Percentiles rank a stretch among this genome's conserved stretches.
Conservation (phyloP, 2,329 filamentous ascomycete genomes). For the Stemphylium beticola region DNA sequence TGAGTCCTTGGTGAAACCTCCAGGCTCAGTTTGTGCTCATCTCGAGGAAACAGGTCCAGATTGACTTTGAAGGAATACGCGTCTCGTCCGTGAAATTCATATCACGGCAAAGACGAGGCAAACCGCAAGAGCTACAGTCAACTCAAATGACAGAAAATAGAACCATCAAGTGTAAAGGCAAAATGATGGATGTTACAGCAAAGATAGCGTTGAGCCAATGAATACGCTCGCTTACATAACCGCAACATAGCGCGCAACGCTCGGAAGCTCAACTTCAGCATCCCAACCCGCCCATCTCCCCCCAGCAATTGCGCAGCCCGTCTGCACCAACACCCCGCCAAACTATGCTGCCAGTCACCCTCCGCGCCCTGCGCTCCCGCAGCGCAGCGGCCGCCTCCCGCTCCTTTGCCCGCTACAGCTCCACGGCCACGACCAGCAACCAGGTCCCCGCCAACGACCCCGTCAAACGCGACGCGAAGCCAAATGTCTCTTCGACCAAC, state of each 20-base stretch:
- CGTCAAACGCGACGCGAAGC: constrained; percentile 55
- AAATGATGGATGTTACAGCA: too few relatives aligned
- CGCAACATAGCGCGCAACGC: constrained; percentile 14
- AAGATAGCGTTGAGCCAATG: constrained; percentile 2
- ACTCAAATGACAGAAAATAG: too few relatives aligned
- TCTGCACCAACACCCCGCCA: constrained; percentile 17
- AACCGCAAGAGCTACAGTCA: too few relatives aligned
- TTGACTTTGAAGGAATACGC: too few relatives aligned
- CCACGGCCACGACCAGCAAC: constrained; percentile 55
- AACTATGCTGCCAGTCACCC: constrained; percentile 33
- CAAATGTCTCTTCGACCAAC: constrained; percentile 67
- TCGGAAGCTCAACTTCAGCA: constrained; percentile 23
- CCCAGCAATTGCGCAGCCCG: constrained; percentile 26
- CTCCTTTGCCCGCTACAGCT: constrained; percentile 32
- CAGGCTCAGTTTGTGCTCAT: too few relatives aligned
- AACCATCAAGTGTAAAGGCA: too few relatives aligned
- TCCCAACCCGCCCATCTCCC: neutral
- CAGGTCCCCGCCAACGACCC: constrained; percentile 72
- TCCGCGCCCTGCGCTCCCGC: constrained; percentile 40
- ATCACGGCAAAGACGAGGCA: too few relatives aligned
- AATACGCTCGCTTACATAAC: constrained; percentile 14
- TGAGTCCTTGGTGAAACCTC: too few relatives aligned
- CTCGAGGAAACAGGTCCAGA: too few relatives aligned
- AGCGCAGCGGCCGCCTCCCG: constrained; percentile 24
- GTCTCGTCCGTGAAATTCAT: too few relatives aligned